A percentile compares a stretch with the other conserved stretches of the same genome.
phyloP scores from a whole-genome alignment of 1,284 basidiomycete genomes.

The Microbotryum saponariae region DNA sequence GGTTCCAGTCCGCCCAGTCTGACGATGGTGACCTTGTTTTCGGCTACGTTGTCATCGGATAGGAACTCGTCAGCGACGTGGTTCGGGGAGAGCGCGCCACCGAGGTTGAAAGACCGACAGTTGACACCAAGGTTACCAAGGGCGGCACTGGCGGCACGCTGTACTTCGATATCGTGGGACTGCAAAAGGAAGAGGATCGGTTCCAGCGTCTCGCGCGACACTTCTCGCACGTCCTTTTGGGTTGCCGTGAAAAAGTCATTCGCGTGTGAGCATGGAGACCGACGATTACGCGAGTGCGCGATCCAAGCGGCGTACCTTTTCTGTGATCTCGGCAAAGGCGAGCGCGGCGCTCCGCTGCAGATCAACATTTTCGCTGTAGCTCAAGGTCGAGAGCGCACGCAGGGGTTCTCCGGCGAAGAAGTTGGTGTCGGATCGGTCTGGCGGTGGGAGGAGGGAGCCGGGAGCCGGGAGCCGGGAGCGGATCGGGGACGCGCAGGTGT shows the following conservation, averaged over 20 bases:
- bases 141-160: constrained; percentile 96
- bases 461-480: neutral
- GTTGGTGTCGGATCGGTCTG: constrained; percentile 91
- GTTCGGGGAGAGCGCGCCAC: neutral
- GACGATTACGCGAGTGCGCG: neutral
- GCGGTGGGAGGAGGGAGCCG: neutral
- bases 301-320: constrained; percentile 52
- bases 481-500: neutral
- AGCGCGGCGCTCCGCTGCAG: constrained; percentile 95
- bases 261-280: neutral
- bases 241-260: neutral
- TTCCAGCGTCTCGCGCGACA: constrained; percentile 94
- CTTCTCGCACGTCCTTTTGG: constrained; percentile 77
- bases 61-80: neutral
- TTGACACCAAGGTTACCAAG: constrained; percentile 97
- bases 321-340: constrained; percentile 98
- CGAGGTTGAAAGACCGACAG: constrained; percentile 53
- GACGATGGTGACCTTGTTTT: constrained; percentile 98
- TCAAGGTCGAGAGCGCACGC: constrained; percentile 87
- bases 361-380: constrained; percentile 99
- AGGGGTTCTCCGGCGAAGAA: constrained; percentile 91
- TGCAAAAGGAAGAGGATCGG: constrained; percentile 95
- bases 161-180: constrained; percentile 97
- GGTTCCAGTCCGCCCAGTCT: constrained; percentile 96
- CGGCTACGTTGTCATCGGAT: constrained; percentile 52